These are phyloP conservation scores for Arxiozyma telluris DNA, from an alignment of 1,139 yeast species.

Conservation along the genomic window DNA sequence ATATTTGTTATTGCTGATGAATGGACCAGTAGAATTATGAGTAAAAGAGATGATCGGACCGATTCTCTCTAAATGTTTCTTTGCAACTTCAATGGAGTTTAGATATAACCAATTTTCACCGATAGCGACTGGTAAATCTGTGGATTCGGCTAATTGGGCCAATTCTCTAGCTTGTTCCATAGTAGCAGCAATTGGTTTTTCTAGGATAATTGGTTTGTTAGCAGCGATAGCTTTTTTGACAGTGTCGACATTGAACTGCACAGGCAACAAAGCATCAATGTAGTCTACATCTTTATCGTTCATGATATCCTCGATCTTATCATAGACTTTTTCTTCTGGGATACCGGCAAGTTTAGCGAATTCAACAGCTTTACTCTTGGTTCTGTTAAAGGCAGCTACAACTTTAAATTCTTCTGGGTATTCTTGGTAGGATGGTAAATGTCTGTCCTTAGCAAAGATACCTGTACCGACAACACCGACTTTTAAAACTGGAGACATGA, in stretches of 20 bases:
- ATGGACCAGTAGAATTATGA: constrained; percentile 76
- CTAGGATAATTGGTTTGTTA: constrained; percentile 70
- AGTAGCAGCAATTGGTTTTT: constrained; percentile 87
- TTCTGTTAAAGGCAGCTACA: constrained; percentile 69
- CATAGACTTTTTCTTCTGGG: constrained; percentile 46
- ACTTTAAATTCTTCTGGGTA: constrained; percentile 38
- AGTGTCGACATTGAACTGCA: constrained; percentile 60
- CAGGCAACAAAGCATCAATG: constrained; percentile 81
- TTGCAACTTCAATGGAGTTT: constrained; percentile 45
- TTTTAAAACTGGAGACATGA: constrained; percentile 31
- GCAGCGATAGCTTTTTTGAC: constrained; percentile 53
- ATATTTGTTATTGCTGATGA: constrained; percentile 55
- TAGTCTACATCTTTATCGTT: constrained; percentile 57
- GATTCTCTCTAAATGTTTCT: constrained; percentile 53
- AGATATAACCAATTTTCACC: constrained; percentile 81
- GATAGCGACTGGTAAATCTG: constrained; percentile 60
- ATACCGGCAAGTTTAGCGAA: constrained; percentile 63
- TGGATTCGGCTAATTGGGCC: constrained; percentile 50
- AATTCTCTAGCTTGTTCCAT: constrained; percentile 70
- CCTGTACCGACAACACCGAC: constrained; percentile 87
- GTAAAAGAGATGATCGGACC: constrained; percentile 73
- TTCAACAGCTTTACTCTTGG: constrained; percentile 66
- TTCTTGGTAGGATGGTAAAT: constrained; percentile 62
- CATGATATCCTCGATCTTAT: constrained; percentile 55
- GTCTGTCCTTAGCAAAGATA: constrained; percentile 77